Percentiles rank a stretch among this genome's conserved stretches.
These are phyloP conservation scores for Neopestalotiopsis rosae DNA, from an alignment of 2,329 filamentous ascomycete genomes.

Conservation along the genomic window DNA sequence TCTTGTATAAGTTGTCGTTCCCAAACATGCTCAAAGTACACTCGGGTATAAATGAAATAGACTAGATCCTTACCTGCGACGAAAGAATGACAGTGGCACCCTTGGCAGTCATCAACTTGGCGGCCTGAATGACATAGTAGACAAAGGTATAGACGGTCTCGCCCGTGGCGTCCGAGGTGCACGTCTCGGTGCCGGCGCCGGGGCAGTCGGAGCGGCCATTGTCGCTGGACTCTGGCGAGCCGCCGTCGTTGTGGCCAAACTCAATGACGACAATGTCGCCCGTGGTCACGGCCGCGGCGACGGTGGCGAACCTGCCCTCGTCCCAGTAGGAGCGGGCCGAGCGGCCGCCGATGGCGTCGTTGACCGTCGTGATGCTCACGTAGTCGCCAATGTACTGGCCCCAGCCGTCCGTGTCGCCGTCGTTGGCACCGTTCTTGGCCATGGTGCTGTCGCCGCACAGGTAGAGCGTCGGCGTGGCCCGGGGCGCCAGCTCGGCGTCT, in stretches of 20 bases:
- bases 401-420: slow-evolving; percentile 55
- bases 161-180: slow-evolving; percentile 41
- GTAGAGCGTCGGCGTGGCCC: slow-evolving; percentile 47
- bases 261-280: slow-evolving; percentile 72
- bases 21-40: no score
- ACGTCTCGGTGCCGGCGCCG: slow-evolving; percentile 57
- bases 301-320: slow-evolving; percentile 63
- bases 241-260: slow-evolving; percentile 75
- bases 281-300: slow-evolving; percentile 52
- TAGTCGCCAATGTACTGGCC: slow-evolving; percentile 61
- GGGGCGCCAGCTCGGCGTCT: slow-evolving; percentile 21
- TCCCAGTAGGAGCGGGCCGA: slow-evolving; percentile 66
- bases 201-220: slow-evolving; percentile 66
- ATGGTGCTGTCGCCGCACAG: slow-evolving; percentile 62
- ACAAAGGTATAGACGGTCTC: slow-evolving; percentile 37
- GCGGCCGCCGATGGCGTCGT: slow-evolving; percentile 66
- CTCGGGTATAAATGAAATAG: no score
- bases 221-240: slow-evolving; percentile 55
- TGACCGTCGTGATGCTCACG: slow-evolving; percentile 53
- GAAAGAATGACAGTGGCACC: slow-evolving; percentile 66
- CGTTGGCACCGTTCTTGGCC: slow-evolving; percentile 47
- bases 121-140: slow-evolving; percentile 32
- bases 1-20: no score
- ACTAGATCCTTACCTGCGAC: slow-evolving; percentile 44
- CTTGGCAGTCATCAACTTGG: slow-evolving; percentile 47